Evolutionary conservation across 2,329 filamentous ascomycete species (phyloP).

Genomic region (Colletotrichum phormii): DNA sequence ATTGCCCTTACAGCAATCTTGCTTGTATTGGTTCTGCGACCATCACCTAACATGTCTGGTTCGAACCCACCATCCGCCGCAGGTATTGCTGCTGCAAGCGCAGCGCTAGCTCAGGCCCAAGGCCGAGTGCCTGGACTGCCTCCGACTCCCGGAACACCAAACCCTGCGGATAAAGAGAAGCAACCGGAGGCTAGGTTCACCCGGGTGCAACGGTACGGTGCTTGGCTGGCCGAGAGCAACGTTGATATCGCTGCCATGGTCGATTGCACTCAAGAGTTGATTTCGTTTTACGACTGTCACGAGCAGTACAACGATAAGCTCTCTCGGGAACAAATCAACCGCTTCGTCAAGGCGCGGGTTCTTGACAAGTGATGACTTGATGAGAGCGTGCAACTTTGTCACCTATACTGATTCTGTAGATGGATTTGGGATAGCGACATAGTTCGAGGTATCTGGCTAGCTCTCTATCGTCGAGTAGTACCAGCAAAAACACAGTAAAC

Average conservation of each 20-base stretch:
- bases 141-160: conserved; percentile 31
- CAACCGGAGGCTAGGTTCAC: conserved; percentile 68
- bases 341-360: conserved; percentile 68
- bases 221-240: conserved; percentile 87
- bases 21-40: conserved; percentile 84
- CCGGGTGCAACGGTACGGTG: conserved; percentile 74
- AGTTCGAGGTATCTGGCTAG: neutral
- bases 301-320: conserved; percentile 72
- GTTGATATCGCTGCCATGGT: conserved; percentile 88
- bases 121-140: conserved; percentile 32
- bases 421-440: neutral
- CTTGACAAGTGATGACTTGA: conserved; percentile 60
- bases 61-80: conserved; percentile 48
- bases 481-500: neutral
- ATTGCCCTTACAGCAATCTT: conserved; percentile 90
- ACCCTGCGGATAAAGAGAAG: conserved; percentile 54
- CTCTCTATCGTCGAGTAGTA: neutral
- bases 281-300: conserved; percentile 84
- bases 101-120: conserved; percentile 58
- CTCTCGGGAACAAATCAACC: conserved; percentile 67
- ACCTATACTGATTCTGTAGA: neutral
- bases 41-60: conserved; percentile 52
- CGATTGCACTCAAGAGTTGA: conserved; percentile 90
- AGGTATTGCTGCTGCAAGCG: conserved; percentile 62
- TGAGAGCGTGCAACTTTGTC: neutral